A percentile compares a stretch with the other conserved stretches of the same genome.
phyloP scores from a whole-genome alignment of 1,139 yeast genomes.

The Kodamaea sp. region DNA sequence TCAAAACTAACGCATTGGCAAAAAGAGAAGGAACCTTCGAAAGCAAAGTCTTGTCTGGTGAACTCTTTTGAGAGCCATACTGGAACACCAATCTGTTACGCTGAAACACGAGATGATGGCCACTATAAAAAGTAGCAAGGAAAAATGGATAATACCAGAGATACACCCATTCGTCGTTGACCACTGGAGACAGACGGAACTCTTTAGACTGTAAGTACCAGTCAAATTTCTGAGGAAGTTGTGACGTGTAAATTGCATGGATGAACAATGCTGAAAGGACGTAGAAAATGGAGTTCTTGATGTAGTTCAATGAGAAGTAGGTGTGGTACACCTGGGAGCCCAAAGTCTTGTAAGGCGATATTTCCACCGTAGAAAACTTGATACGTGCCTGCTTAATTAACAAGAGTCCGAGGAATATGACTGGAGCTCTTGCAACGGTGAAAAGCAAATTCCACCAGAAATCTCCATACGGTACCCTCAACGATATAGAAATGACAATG shows the following conservation, averaged over 20 bases:
- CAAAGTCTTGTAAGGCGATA: conserved; percentile 50
- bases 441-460: conserved; percentile 34
- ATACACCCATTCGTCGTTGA: conserved; percentile 65
- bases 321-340: conserved; percentile 50
- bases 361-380: conserved; percentile 52
- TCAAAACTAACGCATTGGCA: conserved; percentile 38
- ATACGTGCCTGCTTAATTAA: conserved; percentile 52
- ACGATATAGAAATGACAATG: conserved; percentile 24
- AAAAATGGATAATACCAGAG: conserved; percentile 43
- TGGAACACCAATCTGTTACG: conserved; percentile 58
- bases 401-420: conserved; percentile 29
- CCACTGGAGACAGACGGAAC: conserved; percentile 52
- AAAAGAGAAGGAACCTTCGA: conserved; percentile 32
- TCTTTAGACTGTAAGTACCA: conserved; percentile 46
- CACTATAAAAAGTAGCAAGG: conserved; percentile 50
- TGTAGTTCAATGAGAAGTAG: conserved; percentile 41
- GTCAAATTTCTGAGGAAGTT: conserved; percentile 25
- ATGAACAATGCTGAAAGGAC: conserved; percentile 38
- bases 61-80: conserved; percentile 43
- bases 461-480: conserved; percentile 29
- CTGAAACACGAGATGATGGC: conserved; percentile 58
- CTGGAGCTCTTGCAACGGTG: conserved; percentile 33
- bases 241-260: conserved; percentile 32
- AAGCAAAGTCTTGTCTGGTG: conserved; percentile 42
- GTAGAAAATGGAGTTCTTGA: conserved; percentile 38